Percentiles rank a stretch among this genome's conserved stretches.
Evolutionary conservation across 345 rosid species (phyloP).

Genomic region (Dimocarpus longan): DNA sequence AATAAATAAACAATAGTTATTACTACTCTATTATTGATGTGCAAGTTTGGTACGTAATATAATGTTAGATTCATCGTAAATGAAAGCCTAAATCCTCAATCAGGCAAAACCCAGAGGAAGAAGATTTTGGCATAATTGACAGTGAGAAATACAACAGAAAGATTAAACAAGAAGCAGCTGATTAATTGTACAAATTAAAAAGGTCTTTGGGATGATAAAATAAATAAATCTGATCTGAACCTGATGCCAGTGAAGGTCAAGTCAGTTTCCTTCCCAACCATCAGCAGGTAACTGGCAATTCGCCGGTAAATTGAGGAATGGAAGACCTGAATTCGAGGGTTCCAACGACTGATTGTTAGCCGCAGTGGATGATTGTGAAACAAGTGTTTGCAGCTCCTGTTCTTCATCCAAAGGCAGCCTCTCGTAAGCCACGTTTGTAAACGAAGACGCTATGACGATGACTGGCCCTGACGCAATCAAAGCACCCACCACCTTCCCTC

Average conservation of each 20-base stretch:
- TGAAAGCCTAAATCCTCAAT: background rate
- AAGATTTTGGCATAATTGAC: background rate
- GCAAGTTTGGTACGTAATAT: background rate
- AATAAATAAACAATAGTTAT: background rate
- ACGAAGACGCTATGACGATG: constrained; percentile 48
- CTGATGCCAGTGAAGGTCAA: background rate
- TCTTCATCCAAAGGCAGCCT: constrained; percentile 51
- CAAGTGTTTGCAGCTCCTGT: constrained; percentile 33
- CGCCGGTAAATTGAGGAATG: constrained; percentile 42
- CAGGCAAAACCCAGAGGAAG: background rate
- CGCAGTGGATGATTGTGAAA: constrained; percentile 15
- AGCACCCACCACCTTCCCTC: constrained; percentile 55
- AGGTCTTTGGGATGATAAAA: background rate
- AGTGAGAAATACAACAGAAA: background rate
- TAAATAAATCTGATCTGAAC: background rate
- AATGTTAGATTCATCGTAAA: too few species aligned
- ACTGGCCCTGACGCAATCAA: constrained; percentile 55
- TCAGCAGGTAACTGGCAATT: constrained; percentile 42
- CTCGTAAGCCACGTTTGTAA: constrained; percentile 52
- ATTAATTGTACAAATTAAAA: background rate
- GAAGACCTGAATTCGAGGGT: constrained; percentile 27
- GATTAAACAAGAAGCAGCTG: background rate
- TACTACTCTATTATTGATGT: background rate
- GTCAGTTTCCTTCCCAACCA: constrained; percentile 40
- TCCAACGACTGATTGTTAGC: constrained; percentile 34